Base-by-base conservation (phyloP, 148 eudicot species). In the Vaccinium darrowii region DNA sequence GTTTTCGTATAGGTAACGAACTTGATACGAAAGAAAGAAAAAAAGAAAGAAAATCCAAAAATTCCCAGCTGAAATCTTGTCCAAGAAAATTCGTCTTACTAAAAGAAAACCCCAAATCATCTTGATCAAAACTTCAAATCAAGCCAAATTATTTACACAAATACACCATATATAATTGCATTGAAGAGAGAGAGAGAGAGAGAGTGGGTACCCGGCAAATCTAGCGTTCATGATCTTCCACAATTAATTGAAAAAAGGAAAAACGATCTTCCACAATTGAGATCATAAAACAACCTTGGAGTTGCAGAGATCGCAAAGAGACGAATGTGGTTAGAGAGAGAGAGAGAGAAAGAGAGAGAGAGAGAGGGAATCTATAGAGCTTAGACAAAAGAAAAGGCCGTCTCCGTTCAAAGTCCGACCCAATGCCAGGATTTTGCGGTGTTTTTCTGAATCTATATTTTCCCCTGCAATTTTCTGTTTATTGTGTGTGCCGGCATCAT, bases 391-490 rank as follows among this genome's bases (percentile, higher is more conserved):
- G 49, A 21, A 67, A 14, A 49, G 39, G 27, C n/a, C 78, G 76
- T 67, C 84, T 82, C 67, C 63, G 13, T 50, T 50, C 65, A 33
- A 71, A 76, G 54, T 76, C 58, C 85, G 33, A 78, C 36, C 63
- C 72, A 84, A 65, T 84, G 82, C 82, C 81, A 84, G 65, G 30
- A 75, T 36, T 84, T 84, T 21, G 52, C 82, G 85, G 82, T 21
- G 9, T 52, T 53, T 78, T 58, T 83, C 36, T 50, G 57, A 18
- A 73, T 82, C 21, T 82, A 30, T 30, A 50, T 19, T 47, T 67
- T 39, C 52, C 30, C 43, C 18, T 18, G 23, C 23, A 82, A 6
- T 43, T n/a, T 13, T 54, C 9, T n/a, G 7, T 27, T 15, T 79
- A 12, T 21, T 63, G 8, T 8, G 30, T 9, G 73, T 27, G 39